Evolutionary conservation across 345 rosid genomes (phyloP).

Genomic region (Eucalyptus grandis): DNA sequence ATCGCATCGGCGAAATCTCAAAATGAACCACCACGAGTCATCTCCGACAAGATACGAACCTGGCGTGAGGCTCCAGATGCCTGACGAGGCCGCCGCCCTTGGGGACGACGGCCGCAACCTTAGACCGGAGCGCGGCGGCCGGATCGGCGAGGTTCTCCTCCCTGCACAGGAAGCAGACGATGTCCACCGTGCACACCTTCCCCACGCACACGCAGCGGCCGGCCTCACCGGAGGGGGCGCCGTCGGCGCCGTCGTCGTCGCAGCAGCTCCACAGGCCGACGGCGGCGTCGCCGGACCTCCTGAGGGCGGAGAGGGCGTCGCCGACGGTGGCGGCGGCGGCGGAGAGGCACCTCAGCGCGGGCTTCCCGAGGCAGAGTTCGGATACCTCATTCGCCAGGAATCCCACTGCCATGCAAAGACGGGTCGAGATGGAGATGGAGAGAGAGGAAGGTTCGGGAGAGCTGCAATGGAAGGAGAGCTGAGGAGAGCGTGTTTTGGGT

Average conservation of each 20-base stretch:
- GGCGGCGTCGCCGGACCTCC: slow-evolving; percentile 17
- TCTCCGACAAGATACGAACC: slow-evolving; percentile 5
- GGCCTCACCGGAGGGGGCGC: neutral
- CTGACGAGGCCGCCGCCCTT: slow-evolving; percentile 15
- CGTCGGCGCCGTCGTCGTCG: slow-evolving; percentile 1
- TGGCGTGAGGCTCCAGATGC: slow-evolving; percentile 43
- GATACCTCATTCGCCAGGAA: slow-evolving; percentile 31
- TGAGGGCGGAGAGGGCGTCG: slow-evolving; percentile 40
- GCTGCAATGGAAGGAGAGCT: neutral
- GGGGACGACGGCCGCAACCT: slow-evolving; percentile 20
- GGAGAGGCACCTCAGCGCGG: slow-evolving; percentile 42
- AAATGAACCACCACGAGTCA: too few relatives aligned
- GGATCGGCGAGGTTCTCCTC: slow-evolving; percentile 36
- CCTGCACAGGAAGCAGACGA: slow-evolving; percentile 37
- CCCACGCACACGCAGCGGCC: slow-evolving; percentile 41
- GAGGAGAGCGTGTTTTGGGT: neutral
- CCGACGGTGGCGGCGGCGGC: slow-evolving; percentile 40
- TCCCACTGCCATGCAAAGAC: slow-evolving; percentile 49
- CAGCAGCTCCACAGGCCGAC: slow-evolving; percentile 72
- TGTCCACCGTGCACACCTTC: slow-evolving; percentile 56
- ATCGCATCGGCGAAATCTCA: neutral
- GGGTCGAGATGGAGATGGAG: neutral
- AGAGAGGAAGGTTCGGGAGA: neutral
- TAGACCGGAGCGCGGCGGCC: slow-evolving; percentile 22
- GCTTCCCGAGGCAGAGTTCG: slow-evolving; percentile 64